Evolutionary conservation across 176 grass and related monocot species (phyloP).

Genomic region (Triticum timopheevii): DNA sequence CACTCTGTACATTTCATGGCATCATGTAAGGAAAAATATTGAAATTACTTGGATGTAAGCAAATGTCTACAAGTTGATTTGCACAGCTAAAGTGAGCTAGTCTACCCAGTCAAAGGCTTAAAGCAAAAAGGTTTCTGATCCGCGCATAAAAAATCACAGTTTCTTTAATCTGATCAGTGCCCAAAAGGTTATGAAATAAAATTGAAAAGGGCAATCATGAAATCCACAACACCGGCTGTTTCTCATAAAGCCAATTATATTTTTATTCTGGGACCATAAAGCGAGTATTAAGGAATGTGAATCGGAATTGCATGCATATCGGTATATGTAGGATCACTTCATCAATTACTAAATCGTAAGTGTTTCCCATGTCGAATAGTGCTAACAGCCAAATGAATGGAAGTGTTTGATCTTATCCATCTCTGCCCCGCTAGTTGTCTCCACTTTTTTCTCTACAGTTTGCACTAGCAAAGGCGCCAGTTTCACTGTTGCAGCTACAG

Average conservation of each 20-base stretch:
- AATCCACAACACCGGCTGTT: neutral
- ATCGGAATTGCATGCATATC: neutral
- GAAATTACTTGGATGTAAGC: slow-evolving; percentile 19
- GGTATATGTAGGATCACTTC: neutral
- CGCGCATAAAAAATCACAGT: neutral
- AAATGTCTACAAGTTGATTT: slow-evolving; percentile 18
- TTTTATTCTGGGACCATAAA: neutral
- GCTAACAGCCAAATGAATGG: neutral
- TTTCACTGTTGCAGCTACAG: neutral
- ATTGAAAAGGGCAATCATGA: slow-evolving; percentile 11
- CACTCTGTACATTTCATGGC: slow-evolving; percentile 49
- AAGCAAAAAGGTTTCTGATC: neutral
- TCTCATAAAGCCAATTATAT: neutral
- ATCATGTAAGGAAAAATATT: slow-evolving; percentile 8
- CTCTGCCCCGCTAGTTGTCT: neutral
- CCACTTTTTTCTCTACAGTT: neutral
- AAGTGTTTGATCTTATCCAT: neutral
- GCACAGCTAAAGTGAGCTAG: neutral
- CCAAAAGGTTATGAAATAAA: slow-evolving; percentile 7
- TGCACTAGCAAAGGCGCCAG: neutral
- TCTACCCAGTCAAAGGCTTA: neutral
- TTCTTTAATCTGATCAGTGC: neutral
- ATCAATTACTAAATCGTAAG: neutral
- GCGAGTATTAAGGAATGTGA: neutral
- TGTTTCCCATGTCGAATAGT: neutral